Evolutionary conservation across 177 flowering plant species (phyloP).

Genomic region (Vitis hybrid): DNA sequence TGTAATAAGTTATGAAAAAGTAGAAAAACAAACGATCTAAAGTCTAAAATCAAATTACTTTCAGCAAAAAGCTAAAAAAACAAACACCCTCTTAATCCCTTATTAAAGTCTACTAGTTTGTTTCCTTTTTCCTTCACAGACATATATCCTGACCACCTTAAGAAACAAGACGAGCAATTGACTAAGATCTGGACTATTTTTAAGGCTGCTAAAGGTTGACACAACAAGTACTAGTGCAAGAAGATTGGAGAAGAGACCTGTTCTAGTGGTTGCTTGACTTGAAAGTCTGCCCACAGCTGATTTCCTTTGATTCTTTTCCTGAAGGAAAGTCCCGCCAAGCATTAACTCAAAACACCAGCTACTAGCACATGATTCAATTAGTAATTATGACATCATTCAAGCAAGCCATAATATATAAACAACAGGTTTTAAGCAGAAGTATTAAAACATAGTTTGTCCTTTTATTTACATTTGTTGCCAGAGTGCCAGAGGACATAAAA

Average conservation of each 20-base stretch:
- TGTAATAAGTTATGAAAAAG: no score
- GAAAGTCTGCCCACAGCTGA: slow-evolving; percentile 17
- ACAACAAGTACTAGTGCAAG: not conserved
- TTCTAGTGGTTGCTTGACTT: slow-evolving; percentile 14
- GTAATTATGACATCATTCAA: not conserved
- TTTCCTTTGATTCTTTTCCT: slow-evolving; percentile 16
- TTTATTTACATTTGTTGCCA: not conserved
- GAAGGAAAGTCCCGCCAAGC: not conserved
- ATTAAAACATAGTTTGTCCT: not conserved
- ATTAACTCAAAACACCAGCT: not conserved
- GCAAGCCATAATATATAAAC: not conserved
- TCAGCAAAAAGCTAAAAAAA: no score
- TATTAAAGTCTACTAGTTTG: no score
- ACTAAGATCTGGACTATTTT: slow-evolving; percentile 1
- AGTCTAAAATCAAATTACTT: no score
- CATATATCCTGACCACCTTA: no score
- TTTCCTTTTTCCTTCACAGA: no score
- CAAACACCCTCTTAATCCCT: no score
- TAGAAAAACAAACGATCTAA: no score
- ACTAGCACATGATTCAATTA: not conserved
- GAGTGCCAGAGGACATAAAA: no score
- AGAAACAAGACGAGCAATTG: no score
- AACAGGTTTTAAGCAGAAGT: no score
- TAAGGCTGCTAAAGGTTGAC: not conserved
- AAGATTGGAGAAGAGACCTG: slow-evolving; percentile 20